Evolutionary conservation across 2,329 filamentous ascomycete genomes (phyloP).

Genomic region (Rhexocercosporidium sp.): DNA sequence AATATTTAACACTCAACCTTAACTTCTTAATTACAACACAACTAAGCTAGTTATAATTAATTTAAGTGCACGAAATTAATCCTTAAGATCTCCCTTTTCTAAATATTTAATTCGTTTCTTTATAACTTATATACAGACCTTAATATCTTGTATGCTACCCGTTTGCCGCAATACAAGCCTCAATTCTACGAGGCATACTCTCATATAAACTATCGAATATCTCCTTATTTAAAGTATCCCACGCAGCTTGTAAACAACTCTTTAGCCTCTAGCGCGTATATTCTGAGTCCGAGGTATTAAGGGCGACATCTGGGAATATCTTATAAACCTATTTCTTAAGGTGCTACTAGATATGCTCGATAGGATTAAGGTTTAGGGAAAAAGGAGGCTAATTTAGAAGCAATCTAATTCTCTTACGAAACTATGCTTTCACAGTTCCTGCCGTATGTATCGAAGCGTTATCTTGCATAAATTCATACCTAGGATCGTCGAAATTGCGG

Average conservation of each 20-base stretch:
- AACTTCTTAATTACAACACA: neutral
- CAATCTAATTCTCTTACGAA: no score
- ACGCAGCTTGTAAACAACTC: slow-evolving; percentile 18
- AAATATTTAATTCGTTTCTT: neutral
- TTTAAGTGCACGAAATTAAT: neutral
- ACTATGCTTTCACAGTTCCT: no score
- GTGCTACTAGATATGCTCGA: slow-evolving; percentile 19
- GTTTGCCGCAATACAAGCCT: slow-evolving; percentile 14
- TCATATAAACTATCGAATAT: slow-evolving; percentile 16
- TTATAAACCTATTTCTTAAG: slow-evolving; percentile 1
- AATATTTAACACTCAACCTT: neutral
- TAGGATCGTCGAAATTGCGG: no score
- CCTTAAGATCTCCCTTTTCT: neutral
- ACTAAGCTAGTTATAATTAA: neutral
- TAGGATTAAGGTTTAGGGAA: no score
- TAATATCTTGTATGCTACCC: slow-evolving; percentile 17
- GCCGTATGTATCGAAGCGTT: no score
- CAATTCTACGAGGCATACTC: slow-evolving; percentile 14
- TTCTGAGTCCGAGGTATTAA: slow-evolving; percentile 18
- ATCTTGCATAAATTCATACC: neutral
- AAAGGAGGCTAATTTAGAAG: no score
- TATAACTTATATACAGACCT: neutral
- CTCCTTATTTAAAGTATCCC: slow-evolving; percentile 14
- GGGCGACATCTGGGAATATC: slow-evolving; percentile 16
- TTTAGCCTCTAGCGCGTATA: slow-evolving; percentile 14